Evolutionary conservation across 768 basidiomycete genomes (phyloP).

Genomic region (Suillus ampliporus): DNA sequence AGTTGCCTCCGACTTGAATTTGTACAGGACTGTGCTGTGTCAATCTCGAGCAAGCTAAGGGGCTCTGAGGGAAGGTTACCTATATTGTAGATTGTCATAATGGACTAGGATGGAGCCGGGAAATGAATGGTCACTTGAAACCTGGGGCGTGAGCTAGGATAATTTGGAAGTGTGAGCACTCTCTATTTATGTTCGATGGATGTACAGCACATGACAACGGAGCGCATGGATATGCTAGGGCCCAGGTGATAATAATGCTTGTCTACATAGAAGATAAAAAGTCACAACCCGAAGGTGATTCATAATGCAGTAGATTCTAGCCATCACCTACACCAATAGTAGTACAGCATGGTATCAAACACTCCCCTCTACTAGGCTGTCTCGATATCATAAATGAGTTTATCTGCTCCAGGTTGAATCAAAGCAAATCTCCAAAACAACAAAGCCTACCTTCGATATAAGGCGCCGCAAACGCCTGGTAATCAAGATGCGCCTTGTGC

Average conservation of each 20-base stretch:
- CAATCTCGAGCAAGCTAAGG: constrained; percentile 5
- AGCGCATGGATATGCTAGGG: background rate
- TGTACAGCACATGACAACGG: background rate
- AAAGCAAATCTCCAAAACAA: background rate
- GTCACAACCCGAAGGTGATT: background rate
- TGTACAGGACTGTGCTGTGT: constrained; percentile 17
- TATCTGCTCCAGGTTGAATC: constrained; percentile 16
- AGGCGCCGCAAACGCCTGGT: constrained; percentile 12
- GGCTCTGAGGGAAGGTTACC: background rate
- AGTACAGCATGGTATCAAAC: background rate
- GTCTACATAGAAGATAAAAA: background rate
- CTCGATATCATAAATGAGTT: constrained; percentile 30
- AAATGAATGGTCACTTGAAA: background rate
- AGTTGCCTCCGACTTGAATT: constrained; percentile 14
- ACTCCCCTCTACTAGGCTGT: constrained; percentile 15
- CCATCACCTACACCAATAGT: constrained; percentile 14
- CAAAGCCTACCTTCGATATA: constrained; percentile 25
- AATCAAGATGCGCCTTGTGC: constrained; percentile 23
- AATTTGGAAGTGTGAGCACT: background rate
- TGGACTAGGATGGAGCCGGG: background rate
- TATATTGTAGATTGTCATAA: constrained; percentile 5
- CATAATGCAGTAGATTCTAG: constrained; percentile 6
- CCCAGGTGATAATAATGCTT: background rate
- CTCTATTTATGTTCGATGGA: constrained; percentile 1
- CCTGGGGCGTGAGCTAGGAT: background rate